Evolutionary conservation across 1,139 yeast genomes (phyloP).

Genomic region (Hanseniaspora uvarum): DNA sequence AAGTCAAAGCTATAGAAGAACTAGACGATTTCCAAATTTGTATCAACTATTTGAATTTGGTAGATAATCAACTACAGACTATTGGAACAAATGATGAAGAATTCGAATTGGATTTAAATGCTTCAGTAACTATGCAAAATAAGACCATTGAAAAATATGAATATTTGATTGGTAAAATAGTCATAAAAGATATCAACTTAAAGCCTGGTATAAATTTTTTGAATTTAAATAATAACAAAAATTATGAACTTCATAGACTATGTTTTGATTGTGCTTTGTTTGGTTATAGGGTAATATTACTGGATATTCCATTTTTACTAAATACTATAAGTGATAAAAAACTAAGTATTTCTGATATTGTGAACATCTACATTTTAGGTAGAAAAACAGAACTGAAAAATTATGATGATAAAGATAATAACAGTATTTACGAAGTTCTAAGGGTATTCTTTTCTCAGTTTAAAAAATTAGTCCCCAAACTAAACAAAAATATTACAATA

Average conservation of each 20-base stretch:
- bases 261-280: background rate
- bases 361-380: slow-evolving; percentile 5
- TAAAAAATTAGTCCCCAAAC: background rate
- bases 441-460: background rate
- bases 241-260: background rate
- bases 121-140: background rate
- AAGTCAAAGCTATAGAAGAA: background rate
- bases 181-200: background rate
- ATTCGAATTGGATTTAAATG: background rate
- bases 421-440: background rate
- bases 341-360: background rate
- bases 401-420: background rate
- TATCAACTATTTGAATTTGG: background rate
- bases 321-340: background rate
- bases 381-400: background rate
- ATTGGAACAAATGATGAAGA: slow-evolving; percentile 1
- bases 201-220: background rate
- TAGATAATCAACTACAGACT: background rate
- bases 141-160: background rate
- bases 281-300: background rate
- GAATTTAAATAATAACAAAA: background rate
- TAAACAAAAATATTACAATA: background rate
- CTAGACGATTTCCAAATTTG: background rate
- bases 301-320: slow-evolving; percentile 3
- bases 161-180: background rate